Base-by-base conservation (phyloP, 345 rosid genomes). In the Clarkia xantiana region DNA sequence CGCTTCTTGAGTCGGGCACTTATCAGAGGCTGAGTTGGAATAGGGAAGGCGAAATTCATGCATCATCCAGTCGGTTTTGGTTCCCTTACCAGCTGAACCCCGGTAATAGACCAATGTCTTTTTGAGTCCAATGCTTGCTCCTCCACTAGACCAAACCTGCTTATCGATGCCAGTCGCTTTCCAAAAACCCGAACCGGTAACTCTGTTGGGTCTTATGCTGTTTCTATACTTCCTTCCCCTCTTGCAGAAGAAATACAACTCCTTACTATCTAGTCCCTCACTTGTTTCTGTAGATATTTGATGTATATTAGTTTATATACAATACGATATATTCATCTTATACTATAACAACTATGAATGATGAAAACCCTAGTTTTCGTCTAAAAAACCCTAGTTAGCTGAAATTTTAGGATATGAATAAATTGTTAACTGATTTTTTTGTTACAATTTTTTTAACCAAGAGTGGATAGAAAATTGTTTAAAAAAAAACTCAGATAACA, bases 61-160 rank as follows among this genome's bases (percentile, higher is more conserved):
- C 97, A 90, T 90, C 97, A 90, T 90, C 97, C 97, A 90, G 45
- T 86, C 96, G 1, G 97, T 86, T 63, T 90, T 90, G 68, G 67
- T 86, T 49, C 96, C 97, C 78, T 90, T 90, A 9, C 94, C 94
- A 0, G 97, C 97, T 6, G 74, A 70, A 48, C 97, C 97, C 0
- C 91, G 72, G 58, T 90, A 90, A 52, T 90, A 86, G 0, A 90
- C 97, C 9, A 90, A 72, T 2, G 96, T 86, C 58, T 90, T 90
- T 75, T 90, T 90, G 16, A 90, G 80, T 12, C 97, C 97, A 41
- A 83, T 70, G 64, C 67, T 75, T 51, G 62, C 67, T 36, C 67
- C 67, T 11, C 52, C 63, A 0, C 18, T 55, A 0, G 81, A 58
- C 47, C 73, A 69, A 12, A 90, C 80, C 0, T 80, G 89, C 60